phyloP scores from a whole-genome alignment of 108 stramenopile genomes.

The Cyclotella atomus region DNA sequence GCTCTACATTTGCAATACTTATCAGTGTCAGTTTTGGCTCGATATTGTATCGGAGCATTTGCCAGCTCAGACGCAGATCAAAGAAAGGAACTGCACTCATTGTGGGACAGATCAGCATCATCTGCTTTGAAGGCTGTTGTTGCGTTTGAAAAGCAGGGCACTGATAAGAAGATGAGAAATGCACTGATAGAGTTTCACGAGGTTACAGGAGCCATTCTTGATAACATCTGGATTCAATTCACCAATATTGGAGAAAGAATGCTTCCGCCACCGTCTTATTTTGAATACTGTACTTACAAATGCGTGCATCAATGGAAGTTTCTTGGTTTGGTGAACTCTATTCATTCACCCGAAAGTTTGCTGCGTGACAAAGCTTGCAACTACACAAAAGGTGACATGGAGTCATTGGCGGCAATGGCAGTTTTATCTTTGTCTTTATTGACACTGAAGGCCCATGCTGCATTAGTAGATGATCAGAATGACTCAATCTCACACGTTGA shows the following conservation, averaged over 20 bases:
- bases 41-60: slow-evolving; percentile 2
- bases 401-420: slow-evolving; percentile 29
- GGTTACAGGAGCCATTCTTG: slow-evolving; percentile 31
- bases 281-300: slow-evolving; percentile 40
- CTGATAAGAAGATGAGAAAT: slow-evolving; percentile 1
- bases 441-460: slow-evolving; percentile 3
- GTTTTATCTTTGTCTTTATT: slow-evolving; percentile 20
- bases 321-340: slow-evolving; percentile 5
- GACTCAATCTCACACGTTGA: background rate
- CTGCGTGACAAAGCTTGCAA: slow-evolving; percentile 3
- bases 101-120: slow-evolving; percentile 42
- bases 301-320: slow-evolving; percentile 40
- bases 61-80: background rate
- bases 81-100: slow-evolving; percentile 22
- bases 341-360: background rate
- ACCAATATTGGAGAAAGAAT: background rate
- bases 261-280: slow-evolving; percentile 32
- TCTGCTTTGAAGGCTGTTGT: slow-evolving; percentile 36
- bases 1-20: slow-evolving; percentile 25
- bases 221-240: slow-evolving; percentile 13
- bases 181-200: slow-evolving; percentile 32
- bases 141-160: slow-evolving; percentile 1
- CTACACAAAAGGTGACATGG: background rate
- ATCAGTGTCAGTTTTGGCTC: slow-evolving; percentile 24
- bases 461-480: background rate